Conservation (phyloP, 441 rosid species). For the Flueggea neowawraea region DNA sequence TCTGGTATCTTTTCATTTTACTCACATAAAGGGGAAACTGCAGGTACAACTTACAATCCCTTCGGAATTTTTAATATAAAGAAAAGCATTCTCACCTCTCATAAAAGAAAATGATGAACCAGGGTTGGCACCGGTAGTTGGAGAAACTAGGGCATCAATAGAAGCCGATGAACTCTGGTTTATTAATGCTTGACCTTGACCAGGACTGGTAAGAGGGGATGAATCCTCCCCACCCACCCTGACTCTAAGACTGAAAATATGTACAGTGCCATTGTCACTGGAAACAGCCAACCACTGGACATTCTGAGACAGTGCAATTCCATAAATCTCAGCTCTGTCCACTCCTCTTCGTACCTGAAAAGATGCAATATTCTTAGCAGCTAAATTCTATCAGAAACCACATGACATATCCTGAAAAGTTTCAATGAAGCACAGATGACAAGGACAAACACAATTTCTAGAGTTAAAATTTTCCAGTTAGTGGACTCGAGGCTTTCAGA, state of each 20-base stretch:
- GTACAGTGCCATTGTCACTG: slow-evolving; percentile 87
- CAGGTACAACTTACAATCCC: no score
- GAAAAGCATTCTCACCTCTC: slow-evolving; percentile 52
- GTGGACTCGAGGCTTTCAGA: no score
- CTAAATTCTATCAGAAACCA: no score
- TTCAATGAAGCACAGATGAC: no score
- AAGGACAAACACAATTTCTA: no score
- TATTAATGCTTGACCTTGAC: slow-evolving; percentile 37
- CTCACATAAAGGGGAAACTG: no score
- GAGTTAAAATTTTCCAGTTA: no score
- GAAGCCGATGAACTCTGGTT: slow-evolving; percentile 67
- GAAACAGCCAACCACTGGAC: slow-evolving; percentile 91
- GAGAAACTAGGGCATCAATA: slow-evolving; percentile 65
- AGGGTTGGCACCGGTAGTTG: slow-evolving; percentile 68
- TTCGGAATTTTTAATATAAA: no score
- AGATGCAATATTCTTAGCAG: no score
- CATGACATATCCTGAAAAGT: no score
- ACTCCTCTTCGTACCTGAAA: slow-evolving; percentile 83
- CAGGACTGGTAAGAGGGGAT: slow-evolving; percentile 21
- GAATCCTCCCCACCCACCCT: slow-evolving; percentile 74
- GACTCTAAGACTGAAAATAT: slow-evolving; percentile 85
- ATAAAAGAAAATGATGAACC: slow-evolving; percentile 83
- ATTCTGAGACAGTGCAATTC: slow-evolving; percentile 70
- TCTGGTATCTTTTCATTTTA: no score
- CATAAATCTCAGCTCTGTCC: slow-evolving; percentile 83